Evolutionary conservation across 2,329 filamentous ascomycete species (phyloP).

Genomic region (Penicillium sp.): DNA sequence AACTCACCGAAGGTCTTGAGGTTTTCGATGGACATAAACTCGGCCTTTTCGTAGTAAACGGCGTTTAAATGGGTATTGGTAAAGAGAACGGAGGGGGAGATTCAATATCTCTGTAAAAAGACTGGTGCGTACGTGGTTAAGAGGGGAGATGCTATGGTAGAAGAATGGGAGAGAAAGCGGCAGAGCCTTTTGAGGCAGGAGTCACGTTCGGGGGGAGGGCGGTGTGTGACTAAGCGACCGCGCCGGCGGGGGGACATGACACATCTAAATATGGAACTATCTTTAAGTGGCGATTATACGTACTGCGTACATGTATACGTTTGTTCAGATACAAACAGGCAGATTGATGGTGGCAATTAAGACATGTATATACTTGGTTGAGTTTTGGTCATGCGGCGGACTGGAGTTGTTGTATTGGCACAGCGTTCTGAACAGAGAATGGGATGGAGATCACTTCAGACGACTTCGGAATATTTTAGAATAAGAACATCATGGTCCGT

Average conservation of each 20-base stretch:
- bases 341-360: not conserved
- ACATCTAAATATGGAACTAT: slow-evolving; percentile 3
- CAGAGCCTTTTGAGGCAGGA: slow-evolving; percentile 38
- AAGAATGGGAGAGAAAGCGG: slow-evolving; percentile 30
- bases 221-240: slow-evolving; percentile 33
- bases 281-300: not conserved
- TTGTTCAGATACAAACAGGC: not conserved
- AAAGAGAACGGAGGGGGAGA: slow-evolving; percentile 32
- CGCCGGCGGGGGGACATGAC: not conserved
- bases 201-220: slow-evolving; percentile 34
- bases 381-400: slow-evolving; percentile 9
- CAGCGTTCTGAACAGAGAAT: slow-evolving; percentile 3
- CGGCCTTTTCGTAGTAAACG: slow-evolving; percentile 60
- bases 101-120: slow-evolving; percentile 32
- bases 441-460: not conserved
- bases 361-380: not conserved
- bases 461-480: not conserved
- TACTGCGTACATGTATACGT: not conserved
- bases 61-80: slow-evolving; percentile 40
- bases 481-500: not conserved
- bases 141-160: slow-evolving; percentile 23
- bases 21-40: slow-evolving; percentile 99
- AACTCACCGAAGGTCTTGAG: slow-evolving; percentile 88
- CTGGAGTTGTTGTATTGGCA: slow-evolving; percentile 13
- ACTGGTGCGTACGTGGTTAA: slow-evolving; percentile 21